Evolutionary conservation across 2,329 filamentous ascomycete species (phyloP), one percentile per base, ranked within the genome.

Genomic region (Moelleriella libera): DNA sequence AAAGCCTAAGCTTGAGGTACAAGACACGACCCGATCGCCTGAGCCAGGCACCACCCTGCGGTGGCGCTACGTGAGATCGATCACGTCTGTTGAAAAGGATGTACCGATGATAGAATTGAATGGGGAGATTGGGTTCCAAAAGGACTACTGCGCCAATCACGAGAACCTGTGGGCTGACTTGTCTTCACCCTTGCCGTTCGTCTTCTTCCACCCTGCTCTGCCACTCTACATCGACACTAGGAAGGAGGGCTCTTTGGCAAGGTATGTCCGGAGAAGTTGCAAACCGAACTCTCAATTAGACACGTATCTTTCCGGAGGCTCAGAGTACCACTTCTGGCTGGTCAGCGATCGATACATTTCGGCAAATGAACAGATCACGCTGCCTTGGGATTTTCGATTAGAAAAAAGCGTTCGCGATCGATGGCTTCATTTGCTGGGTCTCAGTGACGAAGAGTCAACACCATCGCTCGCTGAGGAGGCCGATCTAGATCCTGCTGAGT

Each of bases 201-300:
- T 90, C 29, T 87, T 89, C 60, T 90, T 97, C 64, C 89, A 94
- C 58, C 87, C 88, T 1, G 75, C 82, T 49, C 77, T 97, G 7
- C 90, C 90, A 0, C 76, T 98, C 10, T 95, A 89, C 66, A 92
- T 98, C 58, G 92, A 96, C 63, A 92, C 89, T 8, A 77, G 92
- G 50, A 79, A 78, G 60, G 88, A 94, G 67, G 92, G 90, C 28
- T 95, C 87, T 5, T 70, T 80, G 37, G 81, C 92, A 49, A 85
- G 92, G 43, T 96, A 92, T 60, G 81, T 94, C n/a, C 80, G 92
- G 48, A 80, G 90, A 54, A 97, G 92, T 57, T 98, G 92, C 68
- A 80, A 78, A 51, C 87, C 92, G 1, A 98, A 97, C 58, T 80
- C 92, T n/a, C 75, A 78, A 32, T 71, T 97, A 56, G 89, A 92